A percentile compares a stretch with the other conserved stretches of the same genome.
Conservation (phyloP, 2,329 filamentous ascomycete species). For the Phaeomoniella chlamydospora region DNA sequence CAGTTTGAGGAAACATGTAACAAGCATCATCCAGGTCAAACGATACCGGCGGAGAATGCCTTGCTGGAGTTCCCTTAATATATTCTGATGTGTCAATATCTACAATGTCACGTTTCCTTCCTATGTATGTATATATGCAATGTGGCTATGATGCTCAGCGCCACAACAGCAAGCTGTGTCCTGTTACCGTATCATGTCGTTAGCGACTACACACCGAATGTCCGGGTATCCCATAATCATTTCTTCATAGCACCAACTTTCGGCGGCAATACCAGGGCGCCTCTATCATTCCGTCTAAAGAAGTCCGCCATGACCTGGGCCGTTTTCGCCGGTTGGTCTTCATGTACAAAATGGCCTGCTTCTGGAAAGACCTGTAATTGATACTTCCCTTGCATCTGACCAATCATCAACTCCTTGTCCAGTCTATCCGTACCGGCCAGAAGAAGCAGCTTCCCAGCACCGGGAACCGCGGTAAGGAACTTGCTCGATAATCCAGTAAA, state of each 20-base stretch:
- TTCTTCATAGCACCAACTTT: slow-evolving; percentile 64
- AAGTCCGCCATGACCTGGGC: slow-evolving; percentile 80
- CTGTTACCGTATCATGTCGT: too few relatives aligned
- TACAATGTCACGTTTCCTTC: too few relatives aligned
- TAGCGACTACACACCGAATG: too few relatives aligned
- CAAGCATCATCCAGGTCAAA: too few relatives aligned
- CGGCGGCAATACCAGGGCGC: slow-evolving; percentile 69
- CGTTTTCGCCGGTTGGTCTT: slow-evolving; percentile 83
- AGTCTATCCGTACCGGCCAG: slow-evolving; percentile 80
- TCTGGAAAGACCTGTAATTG: slow-evolving; percentile 88
- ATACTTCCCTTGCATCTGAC: slow-evolving; percentile 99
- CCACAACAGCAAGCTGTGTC: too few relatives aligned
- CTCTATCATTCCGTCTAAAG: slow-evolving; percentile 79
- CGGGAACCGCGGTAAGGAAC: slow-evolving; percentile 55
- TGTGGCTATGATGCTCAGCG: too few relatives aligned
- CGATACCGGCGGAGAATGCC: too few relatives aligned
- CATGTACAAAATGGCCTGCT: slow-evolving; percentile 92
- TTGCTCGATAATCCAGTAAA: slow-evolving; percentile 78
- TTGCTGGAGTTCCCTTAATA: too few relatives aligned
- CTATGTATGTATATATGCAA: too few relatives aligned
- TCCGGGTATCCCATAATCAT: too few relatives aligned
- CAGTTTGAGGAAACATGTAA: too few relatives aligned
- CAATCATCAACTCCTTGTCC: slow-evolving; percentile 85
- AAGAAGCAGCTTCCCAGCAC: slow-evolving; percentile 68
- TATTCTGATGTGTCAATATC: too few relatives aligned